Base-by-base conservation (phyloP, 192 early-diverging fungal species). In the Linnemannia schmuckeri region DNA sequence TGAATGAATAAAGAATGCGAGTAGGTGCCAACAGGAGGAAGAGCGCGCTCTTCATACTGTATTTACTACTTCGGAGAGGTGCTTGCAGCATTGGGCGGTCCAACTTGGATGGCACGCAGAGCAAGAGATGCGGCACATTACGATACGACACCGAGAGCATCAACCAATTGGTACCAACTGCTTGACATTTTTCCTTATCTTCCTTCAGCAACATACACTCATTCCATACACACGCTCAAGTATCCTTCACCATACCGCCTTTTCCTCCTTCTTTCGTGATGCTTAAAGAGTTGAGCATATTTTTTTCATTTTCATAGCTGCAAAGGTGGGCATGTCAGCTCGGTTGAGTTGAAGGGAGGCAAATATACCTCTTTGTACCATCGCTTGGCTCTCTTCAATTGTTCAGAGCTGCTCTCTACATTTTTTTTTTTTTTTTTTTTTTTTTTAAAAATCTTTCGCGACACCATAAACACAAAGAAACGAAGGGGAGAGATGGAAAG, bases 321-420 rank as follows among this genome's bases (percentile, higher is more conserved):
- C 30, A 66, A 33, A 33, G 30, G 13, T 66, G 61, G 61, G 30
- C 61, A 66, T 66, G 61, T 33, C 61, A 66, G 30, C 27, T 63
- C 61, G 61, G 61, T 66, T 33, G 61, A 66, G 30, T 8, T 66
- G 61, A 66, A 49, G 61, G 10, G 61, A 63, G 61, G 61, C 61
- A 66, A 66, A 66, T 66, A 66, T 66, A 66, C 61, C 61, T 35
- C 30, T 66, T 66, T 33, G 30, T 66, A 30, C 61, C 61, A 33
- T 66, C 61, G 41, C 33, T 27, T 66, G 73, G 76, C 82, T 77
- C 76, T 83, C 63, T 61, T 83, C 73, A 61, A 63, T 83, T 27
- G 40, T 83, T 83, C 82, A 78, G 82, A 84, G 82, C 82, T 71
- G 82, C 82, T 84, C 82, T 84, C 82, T 75, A 40, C 35, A 10